These are phyloP conservation scores for Ceratobasidium sp. DNA, from an alignment of 1,284 basidiomycete species.

Conservation along the genomic window DNA sequence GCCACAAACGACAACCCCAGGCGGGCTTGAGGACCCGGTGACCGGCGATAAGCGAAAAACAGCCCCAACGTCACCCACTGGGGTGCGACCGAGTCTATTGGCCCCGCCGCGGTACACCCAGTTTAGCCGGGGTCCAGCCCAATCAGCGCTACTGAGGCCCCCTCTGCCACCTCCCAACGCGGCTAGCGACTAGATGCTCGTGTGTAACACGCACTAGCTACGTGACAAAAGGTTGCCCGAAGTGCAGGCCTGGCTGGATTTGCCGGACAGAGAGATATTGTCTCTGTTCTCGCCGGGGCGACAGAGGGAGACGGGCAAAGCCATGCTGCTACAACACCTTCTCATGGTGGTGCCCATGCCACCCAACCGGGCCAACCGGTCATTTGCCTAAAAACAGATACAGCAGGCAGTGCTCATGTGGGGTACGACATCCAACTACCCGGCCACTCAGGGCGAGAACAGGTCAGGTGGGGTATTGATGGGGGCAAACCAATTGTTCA, in stretches of 20 bases:
- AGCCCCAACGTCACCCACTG: not conserved
- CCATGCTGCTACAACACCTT: not conserved
- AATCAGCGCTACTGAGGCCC: not conserved
- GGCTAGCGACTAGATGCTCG: not conserved
- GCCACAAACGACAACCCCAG: constrained; percentile 10
- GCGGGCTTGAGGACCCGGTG: too few species aligned
- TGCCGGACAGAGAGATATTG: not conserved
- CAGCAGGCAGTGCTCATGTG: not conserved
- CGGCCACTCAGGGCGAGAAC: not conserved
- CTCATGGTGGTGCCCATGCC: not conserved
- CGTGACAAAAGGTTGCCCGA: not conserved
- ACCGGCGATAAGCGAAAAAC: not conserved
- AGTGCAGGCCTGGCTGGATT: not conserved
- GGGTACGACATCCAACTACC: not conserved
- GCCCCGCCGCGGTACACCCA: not conserved
- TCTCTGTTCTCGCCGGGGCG: not conserved
- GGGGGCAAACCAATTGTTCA: not conserved
- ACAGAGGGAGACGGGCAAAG: not conserved
- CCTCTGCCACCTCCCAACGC: not conserved
- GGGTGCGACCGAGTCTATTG: not conserved
- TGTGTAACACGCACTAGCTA: not conserved
- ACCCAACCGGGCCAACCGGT: not conserved
- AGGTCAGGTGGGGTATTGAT: not conserved
- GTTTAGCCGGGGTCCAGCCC: too few species aligned
- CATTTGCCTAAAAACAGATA: not conserved